A percentile compares a stretch with the other conserved stretches of the same genome.
Evolutionary conservation across 2,329 filamentous ascomycete genomes (phyloP).

Genomic region (Ascocoryne sarcoides): DNA sequence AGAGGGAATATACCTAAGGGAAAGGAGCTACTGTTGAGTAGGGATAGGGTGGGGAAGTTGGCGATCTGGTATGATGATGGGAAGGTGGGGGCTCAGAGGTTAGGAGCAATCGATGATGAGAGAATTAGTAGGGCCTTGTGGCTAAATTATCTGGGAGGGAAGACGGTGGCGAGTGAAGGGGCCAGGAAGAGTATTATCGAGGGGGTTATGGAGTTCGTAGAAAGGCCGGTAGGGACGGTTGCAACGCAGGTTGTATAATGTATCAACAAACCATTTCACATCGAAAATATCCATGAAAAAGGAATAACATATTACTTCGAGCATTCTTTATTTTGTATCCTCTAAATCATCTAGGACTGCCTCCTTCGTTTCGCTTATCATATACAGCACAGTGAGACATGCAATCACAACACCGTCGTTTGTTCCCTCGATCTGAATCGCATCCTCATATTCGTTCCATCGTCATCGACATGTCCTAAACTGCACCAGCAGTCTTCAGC

Average conservation of each 20-base stretch:
- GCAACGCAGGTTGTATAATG: constrained; percentile 57
- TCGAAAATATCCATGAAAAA: too few species aligned
- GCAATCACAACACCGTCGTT: too few species aligned
- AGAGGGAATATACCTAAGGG: constrained; percentile 73
- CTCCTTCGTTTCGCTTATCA: too few species aligned
- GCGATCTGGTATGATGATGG: constrained; percentile 57
- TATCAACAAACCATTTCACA: constrained; percentile 1
- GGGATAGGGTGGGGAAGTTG: constrained; percentile 57
- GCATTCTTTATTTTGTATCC: not conserved
- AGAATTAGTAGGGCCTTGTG: constrained; percentile 73
- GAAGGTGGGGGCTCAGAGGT: constrained; percentile 39
- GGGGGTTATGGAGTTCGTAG: constrained; percentile 80
- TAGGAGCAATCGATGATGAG: constrained; percentile 72
- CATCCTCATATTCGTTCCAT: too few species aligned
- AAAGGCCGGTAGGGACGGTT: constrained; percentile 79
- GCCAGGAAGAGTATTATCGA: constrained; percentile 76
- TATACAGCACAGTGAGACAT: too few species aligned
- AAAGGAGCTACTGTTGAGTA: constrained; percentile 64
- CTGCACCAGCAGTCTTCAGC: constrained; percentile 54
- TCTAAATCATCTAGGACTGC: too few species aligned
- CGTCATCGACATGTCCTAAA: too few species aligned
- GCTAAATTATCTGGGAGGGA: constrained; percentile 83
- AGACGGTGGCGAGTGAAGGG: constrained; percentile 75
- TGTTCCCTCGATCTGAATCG: too few species aligned
- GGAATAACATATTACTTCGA: too few species aligned